Evolutionary conservation across 225 moss, liverwort and hornwort species (phyloP), one percentile per base, ranked within the genome.

Genomic region (Pseudoscleropodium purum): DNA sequence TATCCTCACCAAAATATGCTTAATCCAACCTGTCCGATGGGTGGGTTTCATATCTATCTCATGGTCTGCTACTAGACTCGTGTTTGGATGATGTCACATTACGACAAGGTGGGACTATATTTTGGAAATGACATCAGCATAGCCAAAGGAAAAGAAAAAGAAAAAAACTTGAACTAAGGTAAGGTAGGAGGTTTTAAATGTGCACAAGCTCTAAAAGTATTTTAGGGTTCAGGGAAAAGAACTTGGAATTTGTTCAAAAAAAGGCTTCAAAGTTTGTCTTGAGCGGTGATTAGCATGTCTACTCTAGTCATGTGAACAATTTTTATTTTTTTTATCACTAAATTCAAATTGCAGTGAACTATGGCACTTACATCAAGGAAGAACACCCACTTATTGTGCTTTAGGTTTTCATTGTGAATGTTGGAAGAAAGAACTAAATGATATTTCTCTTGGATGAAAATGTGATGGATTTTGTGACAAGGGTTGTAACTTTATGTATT

Each of bases 341-440:
- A 25, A 10, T 60, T 60, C 25, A 60, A 60, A 62, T 68, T 68
- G 37, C 4, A 14, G 39, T 39, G 24, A 39, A 39, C 13, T 4
- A 1, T 13, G 2, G 2, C 0, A 4, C 5, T 72, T 8, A 8
- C 3, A 26, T 41, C 0, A 4, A 13, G 1, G 15, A 15, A 4
- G 41, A 72, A 39, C 0, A 1, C 25, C 41, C 25, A 14, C 2
- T 72, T 8, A 8, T 25, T 1, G 4, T 2, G 1, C 2, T 25
- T 4, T 24, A 25, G 39, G 39, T 70, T 70, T 39, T 25, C 7
- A 39, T 25, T 41, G 14, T 39, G 2, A 70, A 14, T 8, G 25
- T 39, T 2, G 0, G 4, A 39, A 24, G 15, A 39, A 70, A 39
- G 2, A 36, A 24, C 24, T 26, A 26, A 15, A 41, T 72, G 26